phyloP scores from a whole-genome alignment of 1,139 yeast genomes.

The Taphrina confusa region DNA sequence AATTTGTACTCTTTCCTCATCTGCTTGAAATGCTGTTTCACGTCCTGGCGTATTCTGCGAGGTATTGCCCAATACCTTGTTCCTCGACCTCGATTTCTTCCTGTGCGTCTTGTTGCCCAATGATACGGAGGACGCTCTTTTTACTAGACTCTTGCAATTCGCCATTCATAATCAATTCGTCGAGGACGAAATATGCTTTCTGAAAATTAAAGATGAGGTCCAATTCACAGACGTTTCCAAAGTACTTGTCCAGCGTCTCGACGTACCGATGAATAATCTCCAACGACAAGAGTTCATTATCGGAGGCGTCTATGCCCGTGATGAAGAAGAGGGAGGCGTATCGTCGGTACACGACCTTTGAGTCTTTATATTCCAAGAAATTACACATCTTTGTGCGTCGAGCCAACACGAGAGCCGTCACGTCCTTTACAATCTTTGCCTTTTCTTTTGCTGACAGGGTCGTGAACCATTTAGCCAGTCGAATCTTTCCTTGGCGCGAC shows the following conservation, averaged over 20 bases:
- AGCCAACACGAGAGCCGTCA: constrained; percentile 78
- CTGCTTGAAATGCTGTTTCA: no score
- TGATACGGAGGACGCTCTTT: constrained; percentile 72
- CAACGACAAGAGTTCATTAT: constrained; percentile 80
- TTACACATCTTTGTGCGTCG: constrained; percentile 95
- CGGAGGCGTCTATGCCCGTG: constrained; percentile 79
- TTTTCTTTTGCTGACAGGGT: constrained; percentile 81
- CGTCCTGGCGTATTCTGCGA: constrained; percentile 25
- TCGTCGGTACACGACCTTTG: constrained; percentile 83
- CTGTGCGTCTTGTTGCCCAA: constrained; percentile 73
- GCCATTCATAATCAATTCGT: constrained; percentile 81
- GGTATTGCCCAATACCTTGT: constrained; percentile 38
- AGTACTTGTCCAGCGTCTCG: constrained; percentile 93
- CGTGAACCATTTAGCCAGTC: constrained; percentile 90
- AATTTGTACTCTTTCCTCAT: no score
- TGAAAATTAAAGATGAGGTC: constrained; percentile 90
- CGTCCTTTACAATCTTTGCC: constrained; percentile 76
- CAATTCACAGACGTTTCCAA: constrained; percentile 72
- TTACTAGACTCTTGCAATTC: constrained; percentile 81
- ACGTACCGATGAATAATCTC: constrained; percentile 92
- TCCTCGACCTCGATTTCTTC: constrained; percentile 49
- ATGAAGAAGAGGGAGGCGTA: constrained; percentile 82
- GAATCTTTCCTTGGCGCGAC: constrained; percentile 90
- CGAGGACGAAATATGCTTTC: constrained; percentile 87
- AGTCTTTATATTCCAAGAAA: constrained; percentile 84